Conservation (phyloP, 257 asterid genomes). For the Handroanthus guayacan region DNA sequence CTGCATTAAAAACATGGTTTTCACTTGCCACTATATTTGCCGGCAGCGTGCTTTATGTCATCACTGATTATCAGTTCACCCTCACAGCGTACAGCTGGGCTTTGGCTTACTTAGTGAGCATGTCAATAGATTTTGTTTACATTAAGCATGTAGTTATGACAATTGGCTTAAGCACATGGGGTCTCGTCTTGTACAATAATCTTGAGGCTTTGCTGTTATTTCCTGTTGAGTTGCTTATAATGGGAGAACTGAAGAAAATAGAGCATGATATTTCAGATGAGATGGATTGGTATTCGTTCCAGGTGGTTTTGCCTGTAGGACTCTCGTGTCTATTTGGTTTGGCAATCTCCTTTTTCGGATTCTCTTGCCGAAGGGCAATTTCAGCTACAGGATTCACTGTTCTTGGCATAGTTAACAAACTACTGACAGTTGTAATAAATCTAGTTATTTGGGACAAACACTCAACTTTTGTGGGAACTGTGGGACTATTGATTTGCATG, state of each 20-base stretch:
- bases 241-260: slow-evolving; percentile 94
- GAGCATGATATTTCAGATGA: slow-evolving; percentile 77
- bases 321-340: slow-evolving; percentile 89
- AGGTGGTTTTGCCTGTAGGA: slow-evolving; percentile 84
- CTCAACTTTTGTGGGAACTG: slow-evolving; percentile 80
- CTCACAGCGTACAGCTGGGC: slow-evolving; percentile 93
- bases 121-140: slow-evolving; percentile 94
- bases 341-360: slow-evolving; percentile 93
- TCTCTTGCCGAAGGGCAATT: slow-evolving; percentile 90
- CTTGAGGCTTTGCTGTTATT: slow-evolving; percentile 91
- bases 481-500: slow-evolving; percentile 94
- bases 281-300: slow-evolving; percentile 72
- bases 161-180: slow-evolving; percentile 93
- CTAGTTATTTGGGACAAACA: slow-evolving; percentile 91
- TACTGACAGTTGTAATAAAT: slow-evolving; percentile 91
- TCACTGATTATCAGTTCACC: slow-evolving; percentile 88
- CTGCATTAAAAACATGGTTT: slow-evolving; percentile 73
- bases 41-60: slow-evolving; percentile 86
- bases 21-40: slow-evolving; percentile 85
- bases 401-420: slow-evolving; percentile 92
- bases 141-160: slow-evolving; percentile 98
- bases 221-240: slow-evolving; percentile 87
- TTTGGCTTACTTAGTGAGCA: slow-evolving; percentile 83
- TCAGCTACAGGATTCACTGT: slow-evolving; percentile 98
- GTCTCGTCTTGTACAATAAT: slow-evolving; percentile 90